Percentiles rank a stretch among this genome's conserved stretches.
These are phyloP conservation scores for Moricandia arvensis DNA, from an alignment of 345 rosid genomes.

Conservation along the genomic window DNA sequence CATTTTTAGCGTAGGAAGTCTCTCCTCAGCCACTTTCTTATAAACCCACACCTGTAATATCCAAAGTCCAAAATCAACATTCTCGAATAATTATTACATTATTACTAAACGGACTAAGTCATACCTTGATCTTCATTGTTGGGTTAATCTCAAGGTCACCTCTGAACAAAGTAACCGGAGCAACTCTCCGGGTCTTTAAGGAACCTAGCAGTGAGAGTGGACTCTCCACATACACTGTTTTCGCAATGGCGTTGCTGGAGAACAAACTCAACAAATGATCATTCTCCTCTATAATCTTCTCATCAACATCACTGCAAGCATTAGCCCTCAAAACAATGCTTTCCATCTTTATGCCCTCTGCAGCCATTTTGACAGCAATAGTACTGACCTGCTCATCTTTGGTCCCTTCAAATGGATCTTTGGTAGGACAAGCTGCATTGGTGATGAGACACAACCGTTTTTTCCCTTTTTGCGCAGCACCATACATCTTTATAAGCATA, in stretches of 20 bases:
- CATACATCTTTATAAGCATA: conserved; percentile 79
- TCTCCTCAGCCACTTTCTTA: conserved; percentile 91
- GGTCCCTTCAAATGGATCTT: conserved; percentile 72
- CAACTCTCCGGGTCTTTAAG: conserved; percentile 62
- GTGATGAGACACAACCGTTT: conserved; percentile 81
- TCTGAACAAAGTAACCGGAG: conserved; percentile 81
- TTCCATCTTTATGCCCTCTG: conserved; percentile 70
- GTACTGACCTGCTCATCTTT: conserved; percentile 80
- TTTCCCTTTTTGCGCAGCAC: conserved; percentile 61
- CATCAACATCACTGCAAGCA: conserved; percentile 36
- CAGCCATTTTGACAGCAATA: conserved; percentile 64
- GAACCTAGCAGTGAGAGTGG: conserved; percentile 81
- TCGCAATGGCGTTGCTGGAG: conserved; percentile 54
- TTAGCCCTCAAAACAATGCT: conserved; percentile 59
- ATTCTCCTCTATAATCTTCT: conserved; percentile 61
- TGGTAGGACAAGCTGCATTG: conserved; percentile 65
- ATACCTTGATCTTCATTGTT: conserved; percentile 77
- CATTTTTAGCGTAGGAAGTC: conserved; percentile 78
- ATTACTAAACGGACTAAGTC: background rate
- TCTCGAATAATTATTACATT: background rate
- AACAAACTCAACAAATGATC: conserved; percentile 63
- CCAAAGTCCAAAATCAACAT: background rate
- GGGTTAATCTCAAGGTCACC: conserved; percentile 80
- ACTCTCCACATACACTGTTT: conserved; percentile 60
- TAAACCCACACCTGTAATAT: conserved; percentile 84